These are phyloP conservation scores for Cyathus striatus DNA, from an alignment of 768 basidiomycete genomes.

Conservation along the genomic window DNA sequence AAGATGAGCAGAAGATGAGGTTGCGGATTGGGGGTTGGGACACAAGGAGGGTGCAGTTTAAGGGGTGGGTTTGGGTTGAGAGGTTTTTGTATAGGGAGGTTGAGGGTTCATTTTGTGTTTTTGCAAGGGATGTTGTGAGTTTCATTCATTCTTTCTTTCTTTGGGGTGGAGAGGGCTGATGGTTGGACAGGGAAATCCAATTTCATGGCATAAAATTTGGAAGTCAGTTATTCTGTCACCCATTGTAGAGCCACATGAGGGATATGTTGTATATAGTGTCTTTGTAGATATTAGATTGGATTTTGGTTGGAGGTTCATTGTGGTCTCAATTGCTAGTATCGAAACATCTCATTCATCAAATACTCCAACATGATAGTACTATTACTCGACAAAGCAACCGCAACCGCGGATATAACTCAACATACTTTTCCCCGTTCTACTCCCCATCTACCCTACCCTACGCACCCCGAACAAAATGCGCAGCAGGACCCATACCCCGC, in stretches of 20 bases:
- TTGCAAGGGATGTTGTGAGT: constrained; percentile 65
- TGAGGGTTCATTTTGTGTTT: constrained; percentile 61
- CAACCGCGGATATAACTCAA: too few species aligned
- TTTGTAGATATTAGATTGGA: too few species aligned
- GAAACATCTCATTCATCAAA: too few species aligned
- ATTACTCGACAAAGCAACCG: too few species aligned
- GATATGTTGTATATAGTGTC: too few species aligned
- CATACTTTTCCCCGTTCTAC: too few species aligned
- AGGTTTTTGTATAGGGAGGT: constrained; percentile 41
- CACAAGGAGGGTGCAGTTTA: constrained; percentile 55
- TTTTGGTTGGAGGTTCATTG: too few species aligned
- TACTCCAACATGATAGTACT: too few species aligned
- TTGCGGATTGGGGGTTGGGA: constrained; percentile 71
- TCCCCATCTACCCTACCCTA: too few species aligned
- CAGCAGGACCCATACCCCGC: constrained; percentile 47
- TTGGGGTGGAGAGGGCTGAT: too few species aligned
- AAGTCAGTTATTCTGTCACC: constrained; percentile 9
- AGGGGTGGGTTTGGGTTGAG: constrained; percentile 75
- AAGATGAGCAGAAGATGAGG: constrained; percentile 12
- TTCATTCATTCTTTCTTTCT: neutral
- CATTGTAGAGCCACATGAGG: constrained; percentile 7
- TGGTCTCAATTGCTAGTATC: too few species aligned
- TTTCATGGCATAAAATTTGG: constrained; percentile 13
- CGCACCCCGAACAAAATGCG: constrained; percentile 47
- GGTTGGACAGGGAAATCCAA: constrained; percentile 13